These are phyloP conservation scores for Cyberlindnera lachancei DNA, from an alignment of 805 yeast species.

Conservation along the genomic window DNA sequence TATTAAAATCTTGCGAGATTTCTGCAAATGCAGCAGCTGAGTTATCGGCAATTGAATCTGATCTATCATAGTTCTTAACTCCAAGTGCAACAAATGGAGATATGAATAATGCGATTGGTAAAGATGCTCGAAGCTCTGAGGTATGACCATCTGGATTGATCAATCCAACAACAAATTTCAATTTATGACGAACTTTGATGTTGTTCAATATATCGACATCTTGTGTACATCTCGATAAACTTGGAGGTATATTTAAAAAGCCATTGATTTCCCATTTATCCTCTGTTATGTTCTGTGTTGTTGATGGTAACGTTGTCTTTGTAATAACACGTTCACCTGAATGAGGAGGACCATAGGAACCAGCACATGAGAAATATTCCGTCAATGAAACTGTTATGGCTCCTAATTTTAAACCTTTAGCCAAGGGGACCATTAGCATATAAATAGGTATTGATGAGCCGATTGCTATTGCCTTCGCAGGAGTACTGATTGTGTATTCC, in stretches of 20 bases:
- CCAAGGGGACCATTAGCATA: constrained; percentile 66
- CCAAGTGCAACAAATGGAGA: constrained; percentile 76
- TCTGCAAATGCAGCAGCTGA: constrained; percentile 21
- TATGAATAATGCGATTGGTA: constrained; percentile 72
- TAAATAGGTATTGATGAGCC: constrained; percentile 73
- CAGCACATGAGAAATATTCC: constrained; percentile 60
- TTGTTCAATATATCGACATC: constrained; percentile 69
- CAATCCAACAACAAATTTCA: constrained; percentile 73
- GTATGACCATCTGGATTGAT: constrained; percentile 88
- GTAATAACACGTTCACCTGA: constrained; percentile 56
- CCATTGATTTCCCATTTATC: constrained; percentile 74
- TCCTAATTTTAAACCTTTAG: constrained; percentile 76
- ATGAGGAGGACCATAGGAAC: constrained; percentile 49
- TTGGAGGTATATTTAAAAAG: constrained; percentile 58
- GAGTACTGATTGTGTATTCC: constrained; percentile 81
- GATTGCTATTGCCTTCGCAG: constrained; percentile 82
- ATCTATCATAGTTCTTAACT: constrained; percentile 30
- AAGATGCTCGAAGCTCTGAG: constrained; percentile 84
- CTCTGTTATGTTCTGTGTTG: constrained; percentile 23
- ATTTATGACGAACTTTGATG: constrained; percentile 81
- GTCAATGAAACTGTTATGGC: constrained; percentile 58
- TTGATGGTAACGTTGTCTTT: constrained; percentile 37
- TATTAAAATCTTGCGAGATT: constrained; percentile 20
- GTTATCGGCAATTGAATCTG: constrained; percentile 16
- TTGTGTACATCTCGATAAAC: constrained; percentile 72